These are phyloP conservation scores for Cutaneotrichosporon daszewskae DNA, from an alignment of 1,284 basidiomycete species.

Conservation along the genomic window DNA sequence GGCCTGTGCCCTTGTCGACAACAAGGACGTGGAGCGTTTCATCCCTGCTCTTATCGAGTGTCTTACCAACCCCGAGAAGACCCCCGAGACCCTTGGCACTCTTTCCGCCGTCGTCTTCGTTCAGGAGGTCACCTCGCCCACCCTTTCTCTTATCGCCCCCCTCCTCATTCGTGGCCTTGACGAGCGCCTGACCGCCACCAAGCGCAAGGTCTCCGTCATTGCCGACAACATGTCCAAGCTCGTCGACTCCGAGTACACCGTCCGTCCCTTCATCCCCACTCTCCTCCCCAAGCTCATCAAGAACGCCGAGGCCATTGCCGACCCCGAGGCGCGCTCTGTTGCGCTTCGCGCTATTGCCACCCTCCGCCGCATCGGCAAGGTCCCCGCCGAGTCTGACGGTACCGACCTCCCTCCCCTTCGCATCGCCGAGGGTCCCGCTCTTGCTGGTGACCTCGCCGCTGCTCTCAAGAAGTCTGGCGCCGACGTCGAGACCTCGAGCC, in stretches of 20 bases:
- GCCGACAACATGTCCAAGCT: constrained; percentile 98
- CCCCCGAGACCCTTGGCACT: constrained; percentile 89
- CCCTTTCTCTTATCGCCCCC: constrained; percentile 98
- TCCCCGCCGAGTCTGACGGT: constrained; percentile 73
- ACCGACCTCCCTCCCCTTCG: constrained; percentile 81
- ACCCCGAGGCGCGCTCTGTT: constrained; percentile 89
- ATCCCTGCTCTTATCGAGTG: constrained; percentile 94
- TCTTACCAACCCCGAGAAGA: constrained; percentile 99
- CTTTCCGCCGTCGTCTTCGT: constrained; percentile 99
- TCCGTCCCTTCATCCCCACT: constrained; percentile 93
- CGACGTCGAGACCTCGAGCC: constrained; percentile 54
- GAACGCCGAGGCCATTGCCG: constrained; percentile 83
- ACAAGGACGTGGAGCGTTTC: constrained; percentile 89
- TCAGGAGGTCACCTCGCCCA: constrained; percentile 98
- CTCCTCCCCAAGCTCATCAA: constrained; percentile 91
- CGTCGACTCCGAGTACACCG: constrained; percentile 89
- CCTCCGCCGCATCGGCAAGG: constrained; percentile 85
- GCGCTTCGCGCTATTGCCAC: constrained; percentile 84
- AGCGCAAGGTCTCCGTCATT: constrained; percentile 95
- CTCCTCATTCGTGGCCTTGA: constrained; percentile 90
- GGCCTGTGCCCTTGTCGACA: constrained; percentile 71
- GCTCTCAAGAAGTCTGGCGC: constrained; percentile 73
- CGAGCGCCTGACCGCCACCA: constrained; percentile 91
- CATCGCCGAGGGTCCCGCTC: constrained; percentile 61
- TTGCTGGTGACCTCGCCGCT: constrained; percentile 61